Evolutionary conservation across 2,329 filamentous ascomycete genomes (phyloP), one percentile per base, ranked within the genome.

Genomic region (Pleochaeta shiraiana): DNA sequence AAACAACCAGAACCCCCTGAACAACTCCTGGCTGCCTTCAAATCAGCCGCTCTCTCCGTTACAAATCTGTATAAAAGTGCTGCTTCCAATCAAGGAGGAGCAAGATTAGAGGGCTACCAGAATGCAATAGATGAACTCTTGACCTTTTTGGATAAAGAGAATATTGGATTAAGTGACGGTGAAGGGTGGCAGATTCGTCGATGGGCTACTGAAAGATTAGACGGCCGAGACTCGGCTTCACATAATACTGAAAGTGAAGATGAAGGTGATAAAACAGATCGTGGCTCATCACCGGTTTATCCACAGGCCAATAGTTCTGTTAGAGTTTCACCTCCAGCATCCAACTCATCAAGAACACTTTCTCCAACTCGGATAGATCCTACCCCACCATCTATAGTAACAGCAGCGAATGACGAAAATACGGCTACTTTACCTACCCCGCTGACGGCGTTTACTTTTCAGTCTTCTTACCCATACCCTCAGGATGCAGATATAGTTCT

Each of bases 51-150:
- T 24, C 80, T 96, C 37, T 95, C 90, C 5, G 91, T 97, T 64
- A 97, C 93, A 60, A 95, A 95, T 72, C 84, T 98, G 16, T 97
- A 97, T 78, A 96, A 95, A 76, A 91, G 86, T 45, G 92, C 92
- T 2, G 86, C 88, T 14, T 79, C 84, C 34, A 87, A 88, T 61
- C 85, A 93, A 73, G 80, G 85, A 62, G 85, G 85, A 70, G 84
- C 90, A 59, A 84, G 88, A 62, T 77, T 82, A 63, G 86, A 91
- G 45, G 93, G 93, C 30, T 97, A 96, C 70, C 91, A 96, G 74
- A 91, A 97, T 72, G 95, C 91, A 43, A 78, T 98, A 43, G 90
- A 96, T 68, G 92, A 97, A 69, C 78, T 98, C 4, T 77, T 96
- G n/a, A 76, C 79, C 19, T 95, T 95, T 69, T 77, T 97, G 64